Percentiles rank a stretch among this genome's conserved stretches.
phyloP scores from a whole-genome alignment of 1,139 yeast genomes.

The Yamadazyma siamensis region DNA sequence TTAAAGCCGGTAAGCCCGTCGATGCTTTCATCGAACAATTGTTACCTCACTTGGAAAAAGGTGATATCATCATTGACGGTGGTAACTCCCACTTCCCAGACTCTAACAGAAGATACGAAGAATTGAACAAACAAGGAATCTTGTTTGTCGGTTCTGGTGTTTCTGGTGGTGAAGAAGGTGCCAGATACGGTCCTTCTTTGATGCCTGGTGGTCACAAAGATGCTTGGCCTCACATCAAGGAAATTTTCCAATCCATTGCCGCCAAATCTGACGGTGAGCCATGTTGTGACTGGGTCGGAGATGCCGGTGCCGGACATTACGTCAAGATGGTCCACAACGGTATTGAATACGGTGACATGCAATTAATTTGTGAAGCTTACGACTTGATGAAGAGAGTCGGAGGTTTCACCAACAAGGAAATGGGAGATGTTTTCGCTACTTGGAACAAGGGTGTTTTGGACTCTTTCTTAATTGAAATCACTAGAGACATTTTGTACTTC shows the following conservation, averaged over 20 bases:
- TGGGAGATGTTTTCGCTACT: constrained; percentile 83
- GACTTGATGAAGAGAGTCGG: constrained; percentile 94
- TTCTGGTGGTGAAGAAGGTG: constrained; percentile 99
- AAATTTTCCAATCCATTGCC: constrained; percentile 91
- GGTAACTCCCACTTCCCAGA: constrained; percentile 99
- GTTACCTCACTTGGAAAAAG: constrained; percentile 88
- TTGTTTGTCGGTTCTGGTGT: constrained; percentile 98
- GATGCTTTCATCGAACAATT: constrained; percentile 87
- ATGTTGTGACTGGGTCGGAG: constrained; percentile 99
- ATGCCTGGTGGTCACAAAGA: constrained; percentile 99
- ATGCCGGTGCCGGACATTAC: constrained; percentile 98
- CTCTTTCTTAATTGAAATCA: constrained; percentile 95
- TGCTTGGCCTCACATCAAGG: constrained; percentile 98
- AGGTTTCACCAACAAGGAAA: constrained; percentile 86
- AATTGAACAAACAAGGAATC: constrained; percentile 82
- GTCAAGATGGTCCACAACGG: constrained; percentile 99
- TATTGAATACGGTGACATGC: constrained; percentile 99
- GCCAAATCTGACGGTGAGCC: constrained; percentile 99
- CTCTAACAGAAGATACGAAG: constrained; percentile 93
- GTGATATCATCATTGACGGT: constrained; percentile 98
- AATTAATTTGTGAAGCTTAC: constrained; percentile 96
- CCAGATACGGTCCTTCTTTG: constrained; percentile 97
- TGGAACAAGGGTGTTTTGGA: constrained; percentile 99
- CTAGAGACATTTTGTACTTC: constrained; percentile 89
- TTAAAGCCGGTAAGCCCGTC: constrained; percentile 96